Conservation (phyloP, 192 early-diverging fungal genomes). For the Dissophora ornata region DNA sequence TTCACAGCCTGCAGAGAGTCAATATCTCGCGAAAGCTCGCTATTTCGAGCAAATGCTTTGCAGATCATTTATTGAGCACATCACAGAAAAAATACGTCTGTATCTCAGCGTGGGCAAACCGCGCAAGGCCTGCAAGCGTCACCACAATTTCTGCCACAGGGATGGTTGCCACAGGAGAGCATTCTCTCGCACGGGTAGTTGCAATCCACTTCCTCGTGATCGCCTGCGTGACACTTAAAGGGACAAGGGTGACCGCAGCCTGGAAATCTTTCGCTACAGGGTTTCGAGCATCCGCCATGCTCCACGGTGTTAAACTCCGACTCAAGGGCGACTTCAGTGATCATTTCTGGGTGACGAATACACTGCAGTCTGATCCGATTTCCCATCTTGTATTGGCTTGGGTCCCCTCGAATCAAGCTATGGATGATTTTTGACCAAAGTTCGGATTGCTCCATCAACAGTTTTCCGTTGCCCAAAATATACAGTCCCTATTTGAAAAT, state of each 20-base stretch:
- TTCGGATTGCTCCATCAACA: slow-evolving; percentile 56
- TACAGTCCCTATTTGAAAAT: slow-evolving; percentile 71
- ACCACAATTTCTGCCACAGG: slow-evolving; percentile 24
- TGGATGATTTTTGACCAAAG: slow-evolving; percentile 62
- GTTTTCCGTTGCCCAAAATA: slow-evolving; percentile 63
- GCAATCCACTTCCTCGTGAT: slow-evolving; percentile 31
- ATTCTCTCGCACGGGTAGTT: slow-evolving; percentile 19
- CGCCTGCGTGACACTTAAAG: slow-evolving; percentile 25
- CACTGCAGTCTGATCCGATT: slow-evolving; percentile 55
- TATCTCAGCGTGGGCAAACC: too few species aligned
- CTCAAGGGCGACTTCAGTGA: slow-evolving; percentile 53
- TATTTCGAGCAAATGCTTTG: too few species aligned
- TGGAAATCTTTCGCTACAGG: slow-evolving; percentile 45
- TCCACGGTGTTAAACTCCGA: slow-evolving; percentile 59
- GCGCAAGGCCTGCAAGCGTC: slow-evolving; percentile 23
- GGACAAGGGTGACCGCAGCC: slow-evolving; percentile 52
- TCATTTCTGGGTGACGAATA: slow-evolving; percentile 45
- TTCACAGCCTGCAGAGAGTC: too few species aligned
- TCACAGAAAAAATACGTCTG: too few species aligned
- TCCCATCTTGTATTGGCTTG: slow-evolving; percentile 46
- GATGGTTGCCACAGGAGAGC: slow-evolving; percentile 28
- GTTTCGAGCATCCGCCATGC: slow-evolving; percentile 58
- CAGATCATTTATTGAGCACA: too few species aligned
- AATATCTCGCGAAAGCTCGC: too few species aligned
- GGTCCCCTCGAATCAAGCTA: slow-evolving; percentile 29